phyloP scores from a whole-genome alignment of 2,329 filamentous ascomycete genomes.

The Apiospora marii region DNA sequence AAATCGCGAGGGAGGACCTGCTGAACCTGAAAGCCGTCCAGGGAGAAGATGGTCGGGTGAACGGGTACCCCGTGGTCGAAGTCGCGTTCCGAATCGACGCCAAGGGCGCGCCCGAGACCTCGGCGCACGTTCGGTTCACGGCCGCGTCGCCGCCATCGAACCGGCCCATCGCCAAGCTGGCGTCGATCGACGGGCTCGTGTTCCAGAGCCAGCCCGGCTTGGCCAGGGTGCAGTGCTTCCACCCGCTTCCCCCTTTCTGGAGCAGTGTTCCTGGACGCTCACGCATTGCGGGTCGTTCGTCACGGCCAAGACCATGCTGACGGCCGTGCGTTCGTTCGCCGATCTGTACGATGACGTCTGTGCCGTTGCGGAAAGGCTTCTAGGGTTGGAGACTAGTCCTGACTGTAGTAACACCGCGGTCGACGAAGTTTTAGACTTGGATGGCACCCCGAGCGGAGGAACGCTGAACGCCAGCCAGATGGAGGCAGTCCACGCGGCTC shows the following conservation, averaged over 20 bases:
- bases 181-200: conserved; percentile 50
- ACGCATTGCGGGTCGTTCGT: conserved; percentile 50
- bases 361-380: conserved; percentile 36
- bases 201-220: conserved; percentile 39
- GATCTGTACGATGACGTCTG: conserved; percentile 40
- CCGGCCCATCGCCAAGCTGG: conserved; percentile 33
- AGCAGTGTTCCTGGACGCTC: conserved; percentile 47
- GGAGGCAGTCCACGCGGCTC: conserved; percentile 39
- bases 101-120: conserved; percentile 32
- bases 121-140: conserved; percentile 47
- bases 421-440: neutral
- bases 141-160: conserved; percentile 44
- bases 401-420: too few relatives aligned
- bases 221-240: conserved; percentile 47
- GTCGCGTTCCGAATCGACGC: conserved; percentile 42
- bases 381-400: too few relatives aligned
- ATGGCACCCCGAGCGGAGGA: neutral
- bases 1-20: conserved; percentile 27
- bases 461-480: conserved; percentile 47
- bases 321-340: conserved; percentile 45
- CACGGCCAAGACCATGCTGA: conserved; percentile 49
- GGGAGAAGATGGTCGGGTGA: conserved; percentile 1
- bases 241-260: conserved; percentile 47
- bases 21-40: conserved; percentile 28
- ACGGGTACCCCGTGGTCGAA: conserved; percentile 38